These are phyloP conservation scores for Monosporascus sp. DNA, from an alignment of 2,329 filamentous ascomycete species.

Conservation along the genomic window DNA sequence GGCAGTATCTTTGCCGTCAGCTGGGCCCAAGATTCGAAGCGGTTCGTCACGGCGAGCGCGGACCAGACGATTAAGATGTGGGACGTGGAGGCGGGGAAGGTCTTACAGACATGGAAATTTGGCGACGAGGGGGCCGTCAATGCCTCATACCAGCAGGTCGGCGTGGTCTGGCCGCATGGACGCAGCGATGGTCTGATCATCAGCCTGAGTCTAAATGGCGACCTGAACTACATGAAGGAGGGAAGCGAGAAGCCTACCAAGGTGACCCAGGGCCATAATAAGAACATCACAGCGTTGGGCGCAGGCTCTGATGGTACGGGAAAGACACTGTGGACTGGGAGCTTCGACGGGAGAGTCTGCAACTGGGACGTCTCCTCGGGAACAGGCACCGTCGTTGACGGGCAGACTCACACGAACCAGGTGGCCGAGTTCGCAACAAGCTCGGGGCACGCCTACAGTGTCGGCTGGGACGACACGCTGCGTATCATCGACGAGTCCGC, in stretches of 20 bases:
- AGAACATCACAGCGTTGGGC: slow-evolving; percentile 76
- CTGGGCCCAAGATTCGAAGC: slow-evolving; percentile 82
- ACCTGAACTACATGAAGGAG: slow-evolving; percentile 81
- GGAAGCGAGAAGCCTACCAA: slow-evolving; percentile 63
- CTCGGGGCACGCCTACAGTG: slow-evolving; percentile 67
- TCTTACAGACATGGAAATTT: slow-evolving; percentile 77
- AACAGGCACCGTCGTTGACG: slow-evolving; percentile 65
- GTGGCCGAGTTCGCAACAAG: slow-evolving; percentile 67
- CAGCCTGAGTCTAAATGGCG: slow-evolving; percentile 80
- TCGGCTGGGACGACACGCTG: slow-evolving; percentile 91
- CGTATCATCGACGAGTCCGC: slow-evolving; percentile 70
- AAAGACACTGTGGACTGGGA: slow-evolving; percentile 77
- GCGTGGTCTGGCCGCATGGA: slow-evolving; percentile 82
- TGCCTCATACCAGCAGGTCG: slow-evolving; percentile 83
- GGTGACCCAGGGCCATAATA: slow-evolving; percentile 82
- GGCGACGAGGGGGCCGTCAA: slow-evolving; percentile 67
- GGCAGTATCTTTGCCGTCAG: slow-evolving; percentile 90
- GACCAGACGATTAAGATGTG: slow-evolving; percentile 94
- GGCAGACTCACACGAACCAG: slow-evolving; percentile 79
- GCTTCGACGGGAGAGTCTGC: slow-evolving; percentile 83
- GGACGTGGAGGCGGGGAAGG: slow-evolving; percentile 77
- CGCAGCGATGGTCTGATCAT: slow-evolving; percentile 83
- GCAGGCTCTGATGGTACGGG: slow-evolving; percentile 48
- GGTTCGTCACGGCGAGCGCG: slow-evolving; percentile 84
- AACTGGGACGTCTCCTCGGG: slow-evolving; percentile 76